These are phyloP conservation scores for Eimeria necatrix DNA, from an alignment of 169 alveolate genomes.

Conservation along the genomic window DNA sequence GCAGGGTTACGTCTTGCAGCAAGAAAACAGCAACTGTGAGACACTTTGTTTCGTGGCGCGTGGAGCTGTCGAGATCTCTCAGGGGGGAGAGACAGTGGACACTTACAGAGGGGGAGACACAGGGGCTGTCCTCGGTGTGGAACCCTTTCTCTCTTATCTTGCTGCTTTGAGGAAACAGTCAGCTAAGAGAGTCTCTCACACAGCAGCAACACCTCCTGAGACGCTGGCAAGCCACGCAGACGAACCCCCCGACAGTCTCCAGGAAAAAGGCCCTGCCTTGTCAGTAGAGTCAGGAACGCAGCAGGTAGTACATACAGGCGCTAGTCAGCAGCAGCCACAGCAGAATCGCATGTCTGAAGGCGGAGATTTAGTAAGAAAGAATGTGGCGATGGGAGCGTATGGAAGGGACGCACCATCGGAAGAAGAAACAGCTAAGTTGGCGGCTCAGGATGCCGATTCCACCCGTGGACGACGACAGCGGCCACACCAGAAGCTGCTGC, in stretches of 20 bases:
- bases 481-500: background rate
- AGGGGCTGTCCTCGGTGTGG: constrained; percentile 73
- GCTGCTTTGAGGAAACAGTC: constrained; percentile 66
- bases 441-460: constrained; percentile 29
- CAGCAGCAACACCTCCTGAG: constrained; percentile 63
- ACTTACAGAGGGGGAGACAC: constrained; percentile 70
- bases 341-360: background rate
- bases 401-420: background rate
- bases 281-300: background rate
- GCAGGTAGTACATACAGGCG: background rate
- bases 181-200: constrained; percentile 53
- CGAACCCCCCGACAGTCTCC: constrained; percentile 64
- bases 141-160: constrained; percentile 73
- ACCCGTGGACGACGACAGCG: constrained; percentile 2
- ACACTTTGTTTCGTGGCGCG: constrained; percentile 65
- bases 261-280: constrained; percentile 1
- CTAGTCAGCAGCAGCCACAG: constrained; percentile 45
- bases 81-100: constrained; percentile 74
- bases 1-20: constrained; percentile 57
- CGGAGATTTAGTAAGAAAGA: background rate
- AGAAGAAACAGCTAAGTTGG: background rate
- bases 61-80: constrained; percentile 72
- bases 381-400: background rate
- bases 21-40: constrained; percentile 25
- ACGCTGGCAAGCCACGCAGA: constrained; percentile 68